Conservation (phyloP, 1,284 basidiomycete species). For the Ceratobasidium sp. region DNA sequence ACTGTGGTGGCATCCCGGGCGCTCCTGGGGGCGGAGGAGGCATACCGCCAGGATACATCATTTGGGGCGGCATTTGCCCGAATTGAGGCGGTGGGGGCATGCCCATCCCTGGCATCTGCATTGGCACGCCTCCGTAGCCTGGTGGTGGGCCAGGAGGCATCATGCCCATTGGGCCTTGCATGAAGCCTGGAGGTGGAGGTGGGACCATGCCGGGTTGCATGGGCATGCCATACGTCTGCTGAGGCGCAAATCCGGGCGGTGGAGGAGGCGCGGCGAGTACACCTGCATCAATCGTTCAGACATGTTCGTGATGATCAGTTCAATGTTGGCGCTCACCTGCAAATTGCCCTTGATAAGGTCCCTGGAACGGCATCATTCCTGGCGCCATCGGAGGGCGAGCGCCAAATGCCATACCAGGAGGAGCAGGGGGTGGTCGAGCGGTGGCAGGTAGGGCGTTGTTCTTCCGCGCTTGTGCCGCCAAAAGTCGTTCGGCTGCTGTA, state of each 20-base stretch:
- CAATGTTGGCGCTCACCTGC: slow-evolving; percentile 54
- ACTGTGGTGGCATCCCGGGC: slow-evolving; percentile 21
- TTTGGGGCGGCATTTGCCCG: slow-evolving; percentile 32
- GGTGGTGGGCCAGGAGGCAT: slow-evolving; percentile 47
- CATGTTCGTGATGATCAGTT: slow-evolving; percentile 47
- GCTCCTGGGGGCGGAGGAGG: slow-evolving; percentile 24
- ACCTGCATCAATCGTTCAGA: slow-evolving; percentile 56
- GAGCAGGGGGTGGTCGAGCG: slow-evolving; percentile 66
- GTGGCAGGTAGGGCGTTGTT: slow-evolving; percentile 86
- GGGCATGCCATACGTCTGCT: slow-evolving; percentile 58
- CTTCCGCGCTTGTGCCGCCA: slow-evolving; percentile 95
- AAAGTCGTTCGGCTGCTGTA: slow-evolving; percentile 91
- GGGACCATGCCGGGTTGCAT: slow-evolving; percentile 57
- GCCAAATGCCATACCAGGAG: slow-evolving; percentile 75
- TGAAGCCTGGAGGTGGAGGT: slow-evolving; percentile 57
- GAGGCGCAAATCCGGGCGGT: slow-evolving; percentile 73
- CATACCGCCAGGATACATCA: slow-evolving; percentile 34
- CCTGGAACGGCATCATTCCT: slow-evolving; percentile 71
- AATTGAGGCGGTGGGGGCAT: slow-evolving; percentile 25
- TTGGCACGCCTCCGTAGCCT: slow-evolving; percentile 36
- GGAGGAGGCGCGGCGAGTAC: slow-evolving; percentile 76
- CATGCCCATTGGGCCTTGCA: slow-evolving; percentile 54
- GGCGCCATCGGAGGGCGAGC: slow-evolving; percentile 53
- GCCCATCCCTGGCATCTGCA: slow-evolving; percentile 25
- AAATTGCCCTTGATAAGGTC: slow-evolving; percentile 87